phyloP scores from a whole-genome alignment of 2,329 filamentous ascomycete genomes.

The Epicoccum nigrum region DNA sequence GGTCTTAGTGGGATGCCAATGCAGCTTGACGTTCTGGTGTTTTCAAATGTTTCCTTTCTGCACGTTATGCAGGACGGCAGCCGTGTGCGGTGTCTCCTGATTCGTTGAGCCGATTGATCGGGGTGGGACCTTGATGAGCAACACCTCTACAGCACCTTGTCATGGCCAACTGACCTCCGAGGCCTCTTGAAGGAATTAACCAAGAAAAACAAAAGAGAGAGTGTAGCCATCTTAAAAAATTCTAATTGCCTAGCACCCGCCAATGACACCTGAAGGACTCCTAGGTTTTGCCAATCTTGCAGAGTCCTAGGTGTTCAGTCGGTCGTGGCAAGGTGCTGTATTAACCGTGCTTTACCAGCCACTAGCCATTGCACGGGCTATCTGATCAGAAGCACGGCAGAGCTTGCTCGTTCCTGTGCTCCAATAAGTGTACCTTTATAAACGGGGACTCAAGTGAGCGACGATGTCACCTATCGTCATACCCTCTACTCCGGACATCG shows the following conservation, averaged over 20 bases:
- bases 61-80: neutral
- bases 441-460: too few relatives aligned
- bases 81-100: slow-evolving; percentile 1
- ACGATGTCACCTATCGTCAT: too few relatives aligned
- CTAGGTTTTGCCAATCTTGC: too few relatives aligned
- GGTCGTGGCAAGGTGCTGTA: too few relatives aligned
- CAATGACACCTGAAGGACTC: too few relatives aligned
- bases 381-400: neutral
- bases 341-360: slow-evolving; percentile 10
- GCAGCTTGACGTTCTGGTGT: slow-evolving; percentile 3
- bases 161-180: too few relatives aligned
- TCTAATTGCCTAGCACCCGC: too few relatives aligned
- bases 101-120: neutral
- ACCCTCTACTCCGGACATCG: too few relatives aligned
- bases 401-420: neutral
- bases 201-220: too few relatives aligned
- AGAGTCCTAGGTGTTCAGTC: too few relatives aligned
- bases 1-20: slow-evolving; percentile 2
- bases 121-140: slow-evolving; percentile 4
- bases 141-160: slow-evolving; percentile 4
- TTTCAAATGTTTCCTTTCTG: neutral
- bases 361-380: neutral
- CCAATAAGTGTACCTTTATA: neutral
- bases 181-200: too few relatives aligned
- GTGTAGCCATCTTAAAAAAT: too few relatives aligned